Base-by-base conservation (phyloP, 441 rosid species). In the Theobroma grandiflorum region DNA sequence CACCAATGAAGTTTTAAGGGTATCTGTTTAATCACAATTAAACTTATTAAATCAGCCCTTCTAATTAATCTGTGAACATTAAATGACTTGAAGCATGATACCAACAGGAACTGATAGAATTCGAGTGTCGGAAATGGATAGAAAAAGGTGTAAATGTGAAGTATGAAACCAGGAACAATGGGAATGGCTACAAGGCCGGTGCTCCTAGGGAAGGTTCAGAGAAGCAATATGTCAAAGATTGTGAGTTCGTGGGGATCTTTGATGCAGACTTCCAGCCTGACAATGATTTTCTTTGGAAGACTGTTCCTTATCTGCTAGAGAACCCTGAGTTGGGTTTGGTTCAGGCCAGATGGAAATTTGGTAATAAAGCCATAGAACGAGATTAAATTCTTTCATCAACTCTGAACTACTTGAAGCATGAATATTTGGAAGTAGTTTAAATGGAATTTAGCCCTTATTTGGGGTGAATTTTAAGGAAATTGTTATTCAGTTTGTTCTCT, bases 161-260 rank as follows among this genome's bases (percentile, higher is more conserved):
- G 75, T 87, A 85, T 42, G 88, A 87, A 73, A 83, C 80, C 9
- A 85, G 91, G 75, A 67, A 82, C 71, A 86, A 81, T 12, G 82
- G 89, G 73, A 86, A 84, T 6, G 89, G 90, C 3, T 90, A 89
- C 50, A 90, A 90, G 80, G 88, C 92, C 16, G 92, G 91, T 6
- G 86, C 87, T 63, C 87, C 86, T 2, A 81, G 84, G 74, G 87
- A 87, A 81, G 91, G 88, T 37, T 82, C 87, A 84, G 75, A 55
- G 71, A 84, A 81, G 74, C 82, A 84, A n/a, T 85, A 89, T 68
- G 88, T 50, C 26, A 64, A 76, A 76, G 81, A 88, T 50, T 90
- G 88, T 47, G 87, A 83, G 59, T 86, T 80, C 50, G 86, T 87
- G 15, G 90, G 83, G 8, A 86, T 90, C 9, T 87, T 90, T 45